Conservation (phyloP, 495 filamentous ascomycete genomes). For the Lasiosphaeria ovina region DNA sequence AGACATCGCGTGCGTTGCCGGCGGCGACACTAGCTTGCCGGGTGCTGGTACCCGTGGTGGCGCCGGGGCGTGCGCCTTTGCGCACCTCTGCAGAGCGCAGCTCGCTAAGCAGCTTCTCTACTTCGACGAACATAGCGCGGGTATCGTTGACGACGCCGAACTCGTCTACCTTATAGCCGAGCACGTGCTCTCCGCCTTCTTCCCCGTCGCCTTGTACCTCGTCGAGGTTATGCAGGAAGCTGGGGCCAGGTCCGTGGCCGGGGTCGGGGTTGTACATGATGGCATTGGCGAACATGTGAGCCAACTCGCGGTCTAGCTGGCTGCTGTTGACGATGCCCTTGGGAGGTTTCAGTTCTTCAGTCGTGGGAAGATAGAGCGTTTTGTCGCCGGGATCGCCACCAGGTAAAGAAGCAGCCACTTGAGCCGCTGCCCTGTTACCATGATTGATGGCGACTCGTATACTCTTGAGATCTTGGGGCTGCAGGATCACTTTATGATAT, state of each 20-base stretch:
- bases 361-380: constrained; percentile 63
- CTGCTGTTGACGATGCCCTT: constrained; percentile 90
- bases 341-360: constrained; percentile 75
- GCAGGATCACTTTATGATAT: constrained; percentile 81
- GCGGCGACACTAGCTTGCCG: constrained; percentile 29
- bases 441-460: constrained; percentile 76
- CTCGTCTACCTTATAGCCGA: constrained; percentile 61
- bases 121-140: constrained; percentile 76
- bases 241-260: constrained; percentile 62
- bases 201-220: constrained; percentile 31
- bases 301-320: constrained; percentile 92
- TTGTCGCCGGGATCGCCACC: constrained; percentile 46
- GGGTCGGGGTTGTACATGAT: constrained; percentile 93
- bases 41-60: constrained; percentile 29
- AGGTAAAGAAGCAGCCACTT: constrained; percentile 54
- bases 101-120: constrained; percentile 59
- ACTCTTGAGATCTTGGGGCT: constrained; percentile 84
- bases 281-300: constrained; percentile 95
- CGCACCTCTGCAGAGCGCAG: constrained; percentile 39
- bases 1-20: constrained; percentile 4
- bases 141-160: constrained; percentile 81
- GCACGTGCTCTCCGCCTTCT: constrained; percentile 42
- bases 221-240: constrained; percentile 43
- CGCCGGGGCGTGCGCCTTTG: constrained; percentile 5
- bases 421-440: constrained; percentile 70